Base-by-base conservation (phyloP, 352 stramenopile species). In the Pythium folliculosum region DNA sequence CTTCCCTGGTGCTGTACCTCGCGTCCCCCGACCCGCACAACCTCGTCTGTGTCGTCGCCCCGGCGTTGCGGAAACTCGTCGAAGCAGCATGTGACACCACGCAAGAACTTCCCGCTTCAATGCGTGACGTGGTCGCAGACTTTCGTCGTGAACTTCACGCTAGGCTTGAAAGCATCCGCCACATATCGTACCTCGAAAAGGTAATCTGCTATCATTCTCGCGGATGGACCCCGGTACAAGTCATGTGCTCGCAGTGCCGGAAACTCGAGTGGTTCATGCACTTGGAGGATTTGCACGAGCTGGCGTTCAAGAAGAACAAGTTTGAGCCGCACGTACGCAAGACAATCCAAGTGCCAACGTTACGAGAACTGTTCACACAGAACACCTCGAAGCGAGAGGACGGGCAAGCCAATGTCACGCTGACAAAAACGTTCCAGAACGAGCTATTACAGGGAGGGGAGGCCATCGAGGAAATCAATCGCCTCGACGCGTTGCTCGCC, bases 231-330 rank as follows among this genome's bases (percentile, higher is more conserved):
- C 12, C 40, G 40, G 40, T n/a, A 3, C 40, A 47, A 9, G 17
- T 47, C 40, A n/a, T n/a, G 40, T 47, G 47, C 21, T 17, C 19
- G 21, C 21, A n/a, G 22, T 52, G 47, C 47, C 1, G 13, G n/a
- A 52, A 52, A 22, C 47, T 52, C 47, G 8, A 52, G 47, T 6
- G 7, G 47, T 52, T 52, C 16, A 32, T 52, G 47, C 47, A n/a
- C 13, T 52, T n/a, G 14, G n/a, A 52, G 27, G 3, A 32, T 2
- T 5, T 32, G 27, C 27, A 5, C 27, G 27, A 32, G 27, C 5
- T 32, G 21, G 27, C 47, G 14, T 32, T 52, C 47, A 27, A 52
- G 22, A 52, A 27, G 47, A n/a, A 12, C n/a, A 52, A n/a, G 8
- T 27, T 32, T 12, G 21, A 32, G 7, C 7, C 47, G 3, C 47